Base-by-base conservation (phyloP, 2,329 filamentous ascomycete genomes). In the Botrytis byssoidea region DNA sequence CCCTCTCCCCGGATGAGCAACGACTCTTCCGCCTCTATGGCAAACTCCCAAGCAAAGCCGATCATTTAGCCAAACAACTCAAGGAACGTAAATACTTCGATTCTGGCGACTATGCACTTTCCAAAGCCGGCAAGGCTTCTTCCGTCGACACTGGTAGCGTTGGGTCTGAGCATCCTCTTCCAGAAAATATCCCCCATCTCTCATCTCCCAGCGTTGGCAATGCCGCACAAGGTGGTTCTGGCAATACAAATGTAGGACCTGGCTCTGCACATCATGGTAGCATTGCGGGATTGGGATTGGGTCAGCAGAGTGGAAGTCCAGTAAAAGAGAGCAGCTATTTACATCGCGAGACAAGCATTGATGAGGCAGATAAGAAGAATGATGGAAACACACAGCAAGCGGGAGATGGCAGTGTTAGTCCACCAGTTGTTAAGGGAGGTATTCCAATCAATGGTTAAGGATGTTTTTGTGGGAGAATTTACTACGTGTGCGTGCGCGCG, bases 81-180 rank as follows among this genome's bases (percentile, higher is more conserved):
- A 98, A 98, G 89, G 96, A 98, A 84, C 95, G 96, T 86, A 99
- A 97, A 86, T 98, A 97, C 86, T 98, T 98, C 84, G 94, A 98
- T 86, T 96, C 93, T 75, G 95, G 94, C 81, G 94, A 98, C 86
- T 98, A 97, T 81, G 95, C 95, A 81, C 93, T 97, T 85, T 95
- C 93, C 84, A 97, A 98, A 87, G 96, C 96, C 74, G 96, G 96
- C 84, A 98, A 98, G 86, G 94, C 94, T 83, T 93, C 95, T 81
- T 93, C 96, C 82, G 92, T 96, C 81, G 95, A 97, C 81, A 93
- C 97, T 75, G 97, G 95, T 81, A 92, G 92, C 81, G 93, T 99
- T 81, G 96, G 96, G 80, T 95, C 93, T 80, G 92, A 97, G 85
- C 96, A 99, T 83, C 96, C 96, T 72, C 91, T 95, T 70, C 94